Evolutionary conservation across 2,329 filamentous ascomycete genomes (phyloP), one percentile per base, ranked within the genome.

Genomic region (Paradendryphiella salina): DNA sequence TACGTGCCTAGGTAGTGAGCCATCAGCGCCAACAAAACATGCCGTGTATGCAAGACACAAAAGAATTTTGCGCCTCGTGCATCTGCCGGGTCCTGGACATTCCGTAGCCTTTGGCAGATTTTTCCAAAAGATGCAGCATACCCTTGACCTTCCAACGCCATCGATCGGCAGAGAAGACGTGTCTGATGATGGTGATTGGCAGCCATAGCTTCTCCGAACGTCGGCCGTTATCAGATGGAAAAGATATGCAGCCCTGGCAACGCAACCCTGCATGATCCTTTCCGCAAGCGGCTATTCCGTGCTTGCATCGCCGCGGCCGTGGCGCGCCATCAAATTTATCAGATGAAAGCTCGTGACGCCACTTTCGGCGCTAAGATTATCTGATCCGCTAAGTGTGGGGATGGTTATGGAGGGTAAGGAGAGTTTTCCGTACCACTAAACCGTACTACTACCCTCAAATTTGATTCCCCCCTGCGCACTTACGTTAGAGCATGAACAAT

Each of bases 151-250:
- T 18, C 26, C 15, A 29, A n/a, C 17, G 38, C 26, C 49, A 54
- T 54, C 26, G 50, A 36, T 38, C 39, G 35, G 42, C 41, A 45
- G 14, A 44, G 41, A 38, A 34, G 36, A 20, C 26, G 28, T 31
- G 28, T 36, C 15, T 15, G 28, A 15, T 20, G 45, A 13, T 29
- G 23, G 26, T 42, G 9, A 39, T 40, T 57, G 50, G 33, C 15
- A 33, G 35, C 38, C 29, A 20, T 18, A 5, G 5, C 5, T 29
- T 10, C 51, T 61, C 65, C 61, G 64, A 67, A 52, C 40, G 52
- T 63, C 60, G 64, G 65, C 62, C 63, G 56, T 67, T 65, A 68
- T 68, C 64, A 67, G 65, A 68, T 68, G 54, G 38, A 62, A 60
- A 15, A 21, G 48, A 58, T 60, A 49, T 52, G 52, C 54, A 56